Conservation (phyloP, 2,329 filamentous ascomycete genomes). For the Fusarium napiforme region DNA sequence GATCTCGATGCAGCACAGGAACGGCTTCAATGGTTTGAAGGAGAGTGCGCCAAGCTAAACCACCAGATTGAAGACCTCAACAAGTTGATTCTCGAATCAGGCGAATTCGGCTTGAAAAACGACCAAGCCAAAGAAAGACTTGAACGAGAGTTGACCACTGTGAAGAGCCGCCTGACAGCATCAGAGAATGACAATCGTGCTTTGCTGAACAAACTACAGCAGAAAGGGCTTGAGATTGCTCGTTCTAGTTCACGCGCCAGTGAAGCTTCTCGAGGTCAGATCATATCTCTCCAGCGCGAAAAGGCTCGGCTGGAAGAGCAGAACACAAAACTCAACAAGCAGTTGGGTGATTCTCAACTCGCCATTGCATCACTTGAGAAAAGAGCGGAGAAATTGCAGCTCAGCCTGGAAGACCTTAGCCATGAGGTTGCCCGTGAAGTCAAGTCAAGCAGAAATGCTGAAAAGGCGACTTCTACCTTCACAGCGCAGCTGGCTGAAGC, state of each 20-base stretch:
- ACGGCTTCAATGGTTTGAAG: slow-evolving; percentile 81
- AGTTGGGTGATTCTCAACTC: slow-evolving; percentile 87
- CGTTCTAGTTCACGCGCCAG: slow-evolving; percentile 86
- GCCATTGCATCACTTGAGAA: slow-evolving; percentile 88
- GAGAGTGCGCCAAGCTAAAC: slow-evolving; percentile 80
- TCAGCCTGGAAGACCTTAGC: slow-evolving; percentile 90
- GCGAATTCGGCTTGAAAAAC: slow-evolving; percentile 87
- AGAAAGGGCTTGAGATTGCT: slow-evolving; percentile 96
- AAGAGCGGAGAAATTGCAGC: slow-evolving; percentile 89
- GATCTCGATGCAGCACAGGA: slow-evolving; percentile 84
- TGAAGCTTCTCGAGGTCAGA: slow-evolving; percentile 82
- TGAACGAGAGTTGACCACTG: slow-evolving; percentile 88
- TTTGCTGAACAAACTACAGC: slow-evolving; percentile 95
- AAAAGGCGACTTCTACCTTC: slow-evolving; percentile 84
- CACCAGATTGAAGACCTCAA: slow-evolving; percentile 86
- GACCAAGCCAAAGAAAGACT: slow-evolving; percentile 95
- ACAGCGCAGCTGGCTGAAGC: slow-evolving; percentile 87
- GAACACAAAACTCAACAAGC: slow-evolving; percentile 80
- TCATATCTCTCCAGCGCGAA: slow-evolving; percentile 81
- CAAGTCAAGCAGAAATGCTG: slow-evolving; percentile 88
- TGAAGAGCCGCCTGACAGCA: slow-evolving; percentile 87
- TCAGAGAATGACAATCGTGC: slow-evolving; percentile 97
- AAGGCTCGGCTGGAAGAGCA: slow-evolving; percentile 87
- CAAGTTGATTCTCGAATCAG: slow-evolving; percentile 87
- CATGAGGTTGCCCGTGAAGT: slow-evolving; percentile 92